These are phyloP conservation scores for Pleurotus platypus DNA, from an alignment of 768 basidiomycete species.

Conservation along the genomic window DNA sequence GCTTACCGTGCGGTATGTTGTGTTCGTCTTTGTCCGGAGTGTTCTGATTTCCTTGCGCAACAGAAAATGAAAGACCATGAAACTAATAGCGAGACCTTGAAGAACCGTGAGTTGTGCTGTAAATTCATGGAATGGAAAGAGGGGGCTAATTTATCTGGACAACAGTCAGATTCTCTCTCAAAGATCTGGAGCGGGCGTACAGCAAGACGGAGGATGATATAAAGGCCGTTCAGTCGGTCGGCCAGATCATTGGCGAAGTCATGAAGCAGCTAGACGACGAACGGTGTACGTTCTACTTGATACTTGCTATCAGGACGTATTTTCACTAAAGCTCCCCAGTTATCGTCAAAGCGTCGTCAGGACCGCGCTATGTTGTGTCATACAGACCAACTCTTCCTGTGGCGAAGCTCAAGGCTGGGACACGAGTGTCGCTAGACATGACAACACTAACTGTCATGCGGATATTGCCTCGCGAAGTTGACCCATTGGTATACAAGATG, in stretches of 20 bases:
- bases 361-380: slow-evolving; percentile 97
- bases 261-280: slow-evolving; percentile 99
- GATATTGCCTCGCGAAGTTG: slow-evolving; percentile 94
- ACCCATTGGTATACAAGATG: slow-evolving; percentile 99
- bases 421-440: slow-evolving; percentile 98
- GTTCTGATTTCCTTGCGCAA: not conserved
- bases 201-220: slow-evolving; percentile 98
- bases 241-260: slow-evolving; percentile 98
- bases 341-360: slow-evolving; percentile 98
- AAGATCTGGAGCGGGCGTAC: slow-evolving; percentile 83
- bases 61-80: slow-evolving; percentile 97
- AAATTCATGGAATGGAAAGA: slow-evolving; percentile 1
- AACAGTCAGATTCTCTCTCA: slow-evolving; percentile 86
- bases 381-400: slow-evolving; percentile 92
- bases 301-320: not conserved
- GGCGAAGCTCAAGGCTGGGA: slow-evolving; percentile 87
- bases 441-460: slow-evolving; percentile 99
- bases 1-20: slow-evolving; percentile 66
- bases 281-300: slow-evolving; percentile 62
- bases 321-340: slow-evolving; percentile 42
- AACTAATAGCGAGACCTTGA: slow-evolving; percentile 78
- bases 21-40: not conserved
- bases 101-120: slow-evolving; percentile 65
- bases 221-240: slow-evolving; percentile 97
- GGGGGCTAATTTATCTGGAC: not conserved